Evolutionary conservation across 2,329 filamentous ascomycete genomes (phyloP).

Genomic region (Calonectria hawksworthii): DNA sequence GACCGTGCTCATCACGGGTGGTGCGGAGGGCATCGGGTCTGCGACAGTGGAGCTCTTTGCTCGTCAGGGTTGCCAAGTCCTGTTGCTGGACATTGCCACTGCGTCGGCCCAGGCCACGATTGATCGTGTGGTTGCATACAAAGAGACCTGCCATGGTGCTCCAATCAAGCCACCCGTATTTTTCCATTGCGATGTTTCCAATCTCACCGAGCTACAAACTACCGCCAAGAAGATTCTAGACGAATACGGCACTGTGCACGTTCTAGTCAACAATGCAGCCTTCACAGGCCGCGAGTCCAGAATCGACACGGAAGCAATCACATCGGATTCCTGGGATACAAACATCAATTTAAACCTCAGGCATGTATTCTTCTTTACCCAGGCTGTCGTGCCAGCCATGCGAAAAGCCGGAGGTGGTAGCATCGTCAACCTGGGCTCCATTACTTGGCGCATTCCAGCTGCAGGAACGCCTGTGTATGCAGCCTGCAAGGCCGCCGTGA

Average conservation of each 20-base stretch:
- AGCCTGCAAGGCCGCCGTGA: slow-evolving; percentile 66
- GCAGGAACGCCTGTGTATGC: slow-evolving; percentile 63
- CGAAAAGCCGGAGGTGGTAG: slow-evolving; percentile 55
- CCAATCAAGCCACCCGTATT: slow-evolving; percentile 50
- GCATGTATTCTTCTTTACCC: slow-evolving; percentile 74
- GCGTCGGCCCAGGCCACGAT: slow-evolving; percentile 46
- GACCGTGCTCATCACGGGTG: slow-evolving; percentile 60
- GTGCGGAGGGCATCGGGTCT: slow-evolving; percentile 62
- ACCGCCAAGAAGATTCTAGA: slow-evolving; percentile 51
- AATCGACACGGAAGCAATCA: slow-evolving; percentile 51
- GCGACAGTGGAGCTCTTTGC: slow-evolving; percentile 60
- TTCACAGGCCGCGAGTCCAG: slow-evolving; percentile 39
- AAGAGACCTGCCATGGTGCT: slow-evolving; percentile 25
- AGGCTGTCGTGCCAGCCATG: slow-evolving; percentile 78
- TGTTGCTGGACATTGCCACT: slow-evolving; percentile 58
- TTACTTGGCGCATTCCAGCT: slow-evolving; percentile 60
- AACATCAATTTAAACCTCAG: slow-evolving; percentile 61
- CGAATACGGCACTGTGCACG: slow-evolving; percentile 68
- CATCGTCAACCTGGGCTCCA: slow-evolving; percentile 68
- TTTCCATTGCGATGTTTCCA: slow-evolving; percentile 58
- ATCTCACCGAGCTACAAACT: slow-evolving; percentile 50
- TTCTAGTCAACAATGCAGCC: slow-evolving; percentile 89
- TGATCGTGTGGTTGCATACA: slow-evolving; percentile 34
- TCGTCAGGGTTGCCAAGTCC: slow-evolving; percentile 58
- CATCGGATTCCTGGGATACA: slow-evolving; percentile 56